These are phyloP conservation scores for Naganishia cerealis DNA, from an alignment of 1,284 basidiomycete genomes.

Conservation along the genomic window DNA sequence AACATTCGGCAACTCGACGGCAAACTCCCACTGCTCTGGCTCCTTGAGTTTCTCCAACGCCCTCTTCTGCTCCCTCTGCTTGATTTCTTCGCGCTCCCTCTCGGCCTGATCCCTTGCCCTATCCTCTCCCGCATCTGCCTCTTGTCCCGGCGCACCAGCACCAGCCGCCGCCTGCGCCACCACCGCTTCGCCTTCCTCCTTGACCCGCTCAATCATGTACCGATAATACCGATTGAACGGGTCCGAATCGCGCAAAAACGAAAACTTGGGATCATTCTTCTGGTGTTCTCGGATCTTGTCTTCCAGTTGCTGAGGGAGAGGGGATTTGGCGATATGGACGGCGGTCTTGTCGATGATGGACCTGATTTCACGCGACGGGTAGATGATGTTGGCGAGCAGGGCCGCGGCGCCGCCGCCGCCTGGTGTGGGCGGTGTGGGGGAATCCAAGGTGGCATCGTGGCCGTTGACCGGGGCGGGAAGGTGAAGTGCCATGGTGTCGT, in stretches of 20 bases:
- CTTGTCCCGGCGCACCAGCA: constrained; percentile 44
- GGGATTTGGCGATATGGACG: constrained; percentile 84
- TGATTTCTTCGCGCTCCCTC: constrained; percentile 55
- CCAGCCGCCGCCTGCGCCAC: constrained; percentile 42
- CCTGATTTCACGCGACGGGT: constrained; percentile 89
- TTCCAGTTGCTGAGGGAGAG: constrained; percentile 84
- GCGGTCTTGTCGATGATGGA: constrained; percentile 98
- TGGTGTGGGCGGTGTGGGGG: neutral
- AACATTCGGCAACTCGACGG: constrained; percentile 83
- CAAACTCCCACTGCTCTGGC: constrained; percentile 80
- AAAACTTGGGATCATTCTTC: constrained; percentile 91
- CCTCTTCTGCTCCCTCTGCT: constrained; percentile 57
- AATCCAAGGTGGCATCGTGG: neutral
- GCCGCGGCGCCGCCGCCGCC: constrained; percentile 56
- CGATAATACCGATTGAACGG: constrained; percentile 97
- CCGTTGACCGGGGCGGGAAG: constrained; percentile 12
- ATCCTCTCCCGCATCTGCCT: constrained; percentile 49
- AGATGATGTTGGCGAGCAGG: constrained; percentile 79
- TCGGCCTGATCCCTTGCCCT: constrained; percentile 34
- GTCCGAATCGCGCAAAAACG: constrained; percentile 86
- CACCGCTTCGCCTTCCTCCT: constrained; percentile 67
- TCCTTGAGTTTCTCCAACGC: constrained; percentile 61
- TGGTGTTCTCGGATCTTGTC: constrained; percentile 93
- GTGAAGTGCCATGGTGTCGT: neutral
- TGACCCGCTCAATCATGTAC: constrained; percentile 72